Evolutionary conservation across 805 yeast genomes (phyloP), one percentile per base, ranked within the genome.

Genomic region (Nakazawaea sp.): DNA sequence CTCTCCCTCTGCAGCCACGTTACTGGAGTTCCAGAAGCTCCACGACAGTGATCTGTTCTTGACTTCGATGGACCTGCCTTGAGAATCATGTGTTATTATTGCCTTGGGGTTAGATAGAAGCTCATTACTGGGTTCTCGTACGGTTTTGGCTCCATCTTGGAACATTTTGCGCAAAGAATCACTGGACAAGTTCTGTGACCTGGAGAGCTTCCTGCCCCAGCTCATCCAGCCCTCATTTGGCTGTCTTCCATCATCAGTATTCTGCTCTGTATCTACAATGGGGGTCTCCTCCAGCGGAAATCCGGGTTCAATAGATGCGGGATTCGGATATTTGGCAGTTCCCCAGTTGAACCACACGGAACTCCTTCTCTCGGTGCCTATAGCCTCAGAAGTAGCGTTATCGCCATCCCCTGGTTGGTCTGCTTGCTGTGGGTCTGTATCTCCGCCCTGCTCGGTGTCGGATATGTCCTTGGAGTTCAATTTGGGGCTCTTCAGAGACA

Each of bases 131-230:
- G 35, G 32, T 26, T 30, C 30, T 26, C 10, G 30, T 26, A 27
- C 12, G 18, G 8, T 16, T n/a, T 29, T 18, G 2, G 32, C 16
- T 30, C 32, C 35, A 19, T 35, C 36, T 16, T 27, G 25, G 16
- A 42, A 38, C 5, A 42, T 23, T 16, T 30, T 30, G 11, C 43
- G 27, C 27, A 39, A 26, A 10, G 43, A 39, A 5, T 42, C 45
- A 29, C 38, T 29, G 1, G 43, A 38, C 8, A 38, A 13, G 24
- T 33, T 38, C 13, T 33, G 30, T 6, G 34, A 30, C n/a, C 24
- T 29, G 13, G 42, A 33, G 4, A 38, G 15, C 16, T 30, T 38
- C 27, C 34, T 29, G 10, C 41, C 41, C 42, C 42, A 38, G 25
- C 18, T 32, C 8, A 38, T 33, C 42, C 42, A 38, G 8, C 42